Percentiles rank a stretch among this genome's conserved stretches.
Evolutionary conservation across 176 grass and related monocot genomes (phyloP).

Genomic region (Poa pratensis): DNA sequence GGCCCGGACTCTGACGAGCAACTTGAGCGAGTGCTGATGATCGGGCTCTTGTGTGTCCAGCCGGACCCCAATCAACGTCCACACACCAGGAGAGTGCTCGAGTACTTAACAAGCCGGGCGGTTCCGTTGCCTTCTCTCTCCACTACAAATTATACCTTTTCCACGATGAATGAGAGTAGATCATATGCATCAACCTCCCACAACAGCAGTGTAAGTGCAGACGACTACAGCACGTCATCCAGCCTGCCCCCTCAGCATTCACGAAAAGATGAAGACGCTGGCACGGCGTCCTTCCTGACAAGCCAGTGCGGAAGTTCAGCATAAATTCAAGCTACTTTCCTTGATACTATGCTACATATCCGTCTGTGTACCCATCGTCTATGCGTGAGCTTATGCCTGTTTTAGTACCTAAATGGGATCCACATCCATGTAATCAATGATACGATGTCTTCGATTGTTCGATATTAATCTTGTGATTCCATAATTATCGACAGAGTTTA

Average conservation of each 20-base stretch:
- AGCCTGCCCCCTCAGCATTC: not conserved
- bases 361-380: not conserved
- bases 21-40: not conserved
- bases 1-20: not conserved
- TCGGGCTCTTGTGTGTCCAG: not conserved
- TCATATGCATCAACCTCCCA: not conserved
- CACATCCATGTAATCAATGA: not conserved
- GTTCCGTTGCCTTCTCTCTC: not conserved
- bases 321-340: not conserved
- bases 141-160: not conserved
- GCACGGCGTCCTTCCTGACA: not conserved
- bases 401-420: not conserved
- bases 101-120: not conserved
- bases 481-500: not conserved
- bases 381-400: too few relatives aligned
- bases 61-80: not conserved
- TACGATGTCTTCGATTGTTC: not conserved
- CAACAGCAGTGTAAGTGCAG: not conserved
- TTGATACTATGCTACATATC: not conserved
- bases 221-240: not conserved
- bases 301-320: not conserved
- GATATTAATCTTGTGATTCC: not conserved
- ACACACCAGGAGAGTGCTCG: not conserved
- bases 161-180: not conserved
- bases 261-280: not conserved